A percentile compares a stretch with the other conserved stretches of the same genome.
Conservation (phyloP, 768 basidiomycete genomes). For the Neoboletus subvelutipes region DNA sequence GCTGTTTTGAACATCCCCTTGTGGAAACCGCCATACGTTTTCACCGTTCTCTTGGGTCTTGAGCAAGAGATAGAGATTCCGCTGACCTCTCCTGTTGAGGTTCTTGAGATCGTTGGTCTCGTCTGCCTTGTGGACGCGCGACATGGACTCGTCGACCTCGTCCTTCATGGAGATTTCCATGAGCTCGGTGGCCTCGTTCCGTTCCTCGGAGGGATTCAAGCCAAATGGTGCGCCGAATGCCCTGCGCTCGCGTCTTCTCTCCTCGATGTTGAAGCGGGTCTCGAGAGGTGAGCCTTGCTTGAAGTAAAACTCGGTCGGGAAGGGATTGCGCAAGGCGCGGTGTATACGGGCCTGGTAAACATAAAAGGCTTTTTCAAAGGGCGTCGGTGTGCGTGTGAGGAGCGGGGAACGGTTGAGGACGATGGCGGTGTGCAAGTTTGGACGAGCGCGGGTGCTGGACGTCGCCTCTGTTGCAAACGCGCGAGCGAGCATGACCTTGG, state of each 20-base stretch:
- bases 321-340: constrained; percentile 84
- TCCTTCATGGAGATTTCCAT: constrained; percentile 58
- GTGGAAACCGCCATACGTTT: constrained; percentile 75
- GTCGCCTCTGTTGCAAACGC: constrained; percentile 45
- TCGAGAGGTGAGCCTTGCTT: constrained; percentile 86
- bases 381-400: constrained; percentile 66
- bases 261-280: constrained; percentile 74
- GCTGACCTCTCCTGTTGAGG: constrained; percentile 77
- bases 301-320: constrained; percentile 91
- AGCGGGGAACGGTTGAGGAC: constrained; percentile 81
- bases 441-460: constrained; percentile 19
- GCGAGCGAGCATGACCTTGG: constrained; percentile 20
- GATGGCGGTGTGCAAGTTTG: constrained; percentile 57
- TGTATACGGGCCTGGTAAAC: constrained; percentile 81
- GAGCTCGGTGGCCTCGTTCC: constrained; percentile 49
- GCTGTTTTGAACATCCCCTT: constrained; percentile 56
- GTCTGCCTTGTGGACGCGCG: constrained; percentile 64
- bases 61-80: constrained; percentile 85
- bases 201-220: constrained; percentile 40
- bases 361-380: constrained; percentile 80
- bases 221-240: constrained; percentile 72
- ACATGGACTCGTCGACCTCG: constrained; percentile 60
- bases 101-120: constrained; percentile 59
- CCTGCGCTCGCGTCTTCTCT: constrained; percentile 64
- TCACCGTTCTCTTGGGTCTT: constrained; percentile 46